Percentiles rank a stretch among this genome's conserved stretches.
Evolutionary conservation across 257 asterid species (phyloP).

Genomic region (Lycium barbarum): DNA sequence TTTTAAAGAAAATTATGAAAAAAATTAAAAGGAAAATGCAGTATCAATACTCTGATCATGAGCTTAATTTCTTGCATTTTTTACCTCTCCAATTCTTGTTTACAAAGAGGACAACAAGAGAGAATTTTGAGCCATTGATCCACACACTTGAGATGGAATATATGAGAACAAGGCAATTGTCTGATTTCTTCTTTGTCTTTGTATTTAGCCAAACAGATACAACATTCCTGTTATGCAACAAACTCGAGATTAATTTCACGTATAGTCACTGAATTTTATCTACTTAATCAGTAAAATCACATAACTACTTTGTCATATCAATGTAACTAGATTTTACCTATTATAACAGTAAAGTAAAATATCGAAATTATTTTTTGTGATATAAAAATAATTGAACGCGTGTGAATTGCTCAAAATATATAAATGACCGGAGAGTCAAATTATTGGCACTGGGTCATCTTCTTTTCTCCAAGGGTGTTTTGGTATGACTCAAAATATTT

Average conservation of each 20-base stretch:
- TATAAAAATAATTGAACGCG: too few species aligned
- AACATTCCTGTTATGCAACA: constrained; percentile 69
- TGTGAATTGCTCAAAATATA: background rate
- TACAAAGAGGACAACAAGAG: constrained; percentile 79
- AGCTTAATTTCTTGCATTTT: background rate
- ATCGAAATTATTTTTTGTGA: too few species aligned
- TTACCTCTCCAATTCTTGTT: constrained; percentile 48
- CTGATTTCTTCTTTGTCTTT: constrained; percentile 87
- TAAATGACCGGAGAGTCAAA: background rate
- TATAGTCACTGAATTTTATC: background rate
- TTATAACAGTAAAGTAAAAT: background rate
- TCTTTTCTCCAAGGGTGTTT: background rate
- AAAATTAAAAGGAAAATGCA: background rate
- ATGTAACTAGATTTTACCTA: too few species aligned
- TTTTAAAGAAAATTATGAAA: background rate
- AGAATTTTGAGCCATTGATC: constrained; percentile 94
- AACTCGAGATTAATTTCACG: background rate
- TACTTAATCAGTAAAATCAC: too few species aligned
- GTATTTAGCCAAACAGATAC: constrained; percentile 86
- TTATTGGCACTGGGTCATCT: background rate
- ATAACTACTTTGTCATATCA: too few species aligned
- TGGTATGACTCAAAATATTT: too few species aligned
- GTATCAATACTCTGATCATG: background rate
- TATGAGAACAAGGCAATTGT: constrained; percentile 78
- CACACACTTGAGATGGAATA: constrained; percentile 84